Evolutionary conservation across 495 filamentous ascomycete genomes (phyloP).

Genomic region (Penicillium psychrofluorescens): DNA sequence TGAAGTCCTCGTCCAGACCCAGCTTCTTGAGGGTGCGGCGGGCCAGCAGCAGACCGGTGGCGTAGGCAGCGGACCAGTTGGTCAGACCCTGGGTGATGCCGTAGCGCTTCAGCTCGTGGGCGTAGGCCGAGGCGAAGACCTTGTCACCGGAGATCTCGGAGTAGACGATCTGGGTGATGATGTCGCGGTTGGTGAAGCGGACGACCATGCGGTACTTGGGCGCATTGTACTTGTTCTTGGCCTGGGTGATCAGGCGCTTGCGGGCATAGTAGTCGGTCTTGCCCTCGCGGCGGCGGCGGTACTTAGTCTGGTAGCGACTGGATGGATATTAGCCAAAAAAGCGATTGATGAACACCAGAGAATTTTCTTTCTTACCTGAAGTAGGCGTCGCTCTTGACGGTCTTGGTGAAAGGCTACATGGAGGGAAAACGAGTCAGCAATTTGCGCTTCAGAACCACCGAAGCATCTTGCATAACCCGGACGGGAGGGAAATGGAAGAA

Average conservation of each 20-base stretch:
- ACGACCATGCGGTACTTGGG: conserved; percentile 99
- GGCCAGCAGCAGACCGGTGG: conserved; percentile 91
- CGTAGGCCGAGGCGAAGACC: conserved; percentile 87
- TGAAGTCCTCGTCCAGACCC: conserved; percentile 81
- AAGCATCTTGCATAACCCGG: conserved; percentile 95
- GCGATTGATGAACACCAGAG: background rate
- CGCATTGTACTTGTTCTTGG: conserved; percentile 99
- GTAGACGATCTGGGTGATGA: conserved; percentile 94
- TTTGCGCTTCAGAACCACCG: conserved; percentile 93
- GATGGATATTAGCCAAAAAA: conserved; percentile 16
- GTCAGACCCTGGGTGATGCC: conserved; percentile 96
- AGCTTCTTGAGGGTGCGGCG: conserved; percentile 96
- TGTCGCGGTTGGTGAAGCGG: conserved; percentile 99
- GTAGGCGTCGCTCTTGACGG: conserved; percentile 94
- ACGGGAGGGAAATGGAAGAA: conserved; percentile 13
- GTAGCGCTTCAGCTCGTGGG: conserved; percentile 95
- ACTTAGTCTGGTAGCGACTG: conserved; percentile 99
- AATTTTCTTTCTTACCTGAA: conserved; percentile 79
- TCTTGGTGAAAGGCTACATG: conserved; percentile 84
- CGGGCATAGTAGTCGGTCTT: conserved; percentile 99
- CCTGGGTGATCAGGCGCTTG: conserved; percentile 98
- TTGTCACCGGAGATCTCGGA: conserved; percentile 98
- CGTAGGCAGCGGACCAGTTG: conserved; percentile 99
- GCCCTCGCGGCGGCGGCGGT: conserved; percentile 89
- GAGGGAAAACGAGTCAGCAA: conserved; percentile 82